phyloP scores from a whole-genome alignment of 768 basidiomycete genomes.

The Holtermannia corniformis region DNA sequence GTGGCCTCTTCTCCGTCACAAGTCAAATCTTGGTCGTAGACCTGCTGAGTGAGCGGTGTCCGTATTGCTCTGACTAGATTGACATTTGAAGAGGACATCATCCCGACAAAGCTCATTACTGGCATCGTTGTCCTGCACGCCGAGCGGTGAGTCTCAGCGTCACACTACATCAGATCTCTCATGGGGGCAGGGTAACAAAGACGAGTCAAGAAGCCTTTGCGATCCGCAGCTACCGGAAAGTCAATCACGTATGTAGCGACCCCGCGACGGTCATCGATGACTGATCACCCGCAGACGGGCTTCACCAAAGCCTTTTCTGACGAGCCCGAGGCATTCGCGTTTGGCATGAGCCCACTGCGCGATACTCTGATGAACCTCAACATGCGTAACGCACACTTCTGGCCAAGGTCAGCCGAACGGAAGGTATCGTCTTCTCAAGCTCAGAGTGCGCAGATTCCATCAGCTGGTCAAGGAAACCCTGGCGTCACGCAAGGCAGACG shows the following conservation, averaged over 20 bases:
- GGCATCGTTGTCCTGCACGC: conserved; percentile 85
- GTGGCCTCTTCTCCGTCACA: conserved; percentile 83
- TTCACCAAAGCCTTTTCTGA: conserved; percentile 97
- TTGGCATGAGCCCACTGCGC: conserved; percentile 79
- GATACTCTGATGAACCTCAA: conserved; percentile 90
- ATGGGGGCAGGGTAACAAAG: conserved; percentile 58
- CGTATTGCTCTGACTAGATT: background rate
- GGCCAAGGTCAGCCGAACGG: conserved; percentile 57
- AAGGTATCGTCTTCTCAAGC: background rate
- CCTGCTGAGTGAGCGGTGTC: conserved; percentile 56
- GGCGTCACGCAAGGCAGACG: conserved; percentile 74
- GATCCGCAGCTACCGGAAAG: conserved; percentile 77
- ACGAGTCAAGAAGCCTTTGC: conserved; percentile 86
- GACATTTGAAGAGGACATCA: conserved; percentile 47
- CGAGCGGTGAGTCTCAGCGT: conserved; percentile 55
- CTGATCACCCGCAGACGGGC: conserved; percentile 46
- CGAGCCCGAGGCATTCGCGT: conserved; percentile 89
- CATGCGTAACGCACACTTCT: conserved; percentile 77
- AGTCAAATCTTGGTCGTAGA: conserved; percentile 92
- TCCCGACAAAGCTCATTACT: conserved; percentile 76
- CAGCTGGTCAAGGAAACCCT: conserved; percentile 74
- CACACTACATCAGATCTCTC: no score
- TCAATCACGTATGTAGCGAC: conserved; percentile 52
- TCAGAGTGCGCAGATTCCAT: conserved; percentile 59
- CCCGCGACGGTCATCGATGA: background rate